A percentile compares a stretch with the other conserved stretches of the same genome.
Evolutionary conservation across 2,329 filamentous ascomycete species (phyloP).

Genomic region (Colletotrichum orbiculare): DNA sequence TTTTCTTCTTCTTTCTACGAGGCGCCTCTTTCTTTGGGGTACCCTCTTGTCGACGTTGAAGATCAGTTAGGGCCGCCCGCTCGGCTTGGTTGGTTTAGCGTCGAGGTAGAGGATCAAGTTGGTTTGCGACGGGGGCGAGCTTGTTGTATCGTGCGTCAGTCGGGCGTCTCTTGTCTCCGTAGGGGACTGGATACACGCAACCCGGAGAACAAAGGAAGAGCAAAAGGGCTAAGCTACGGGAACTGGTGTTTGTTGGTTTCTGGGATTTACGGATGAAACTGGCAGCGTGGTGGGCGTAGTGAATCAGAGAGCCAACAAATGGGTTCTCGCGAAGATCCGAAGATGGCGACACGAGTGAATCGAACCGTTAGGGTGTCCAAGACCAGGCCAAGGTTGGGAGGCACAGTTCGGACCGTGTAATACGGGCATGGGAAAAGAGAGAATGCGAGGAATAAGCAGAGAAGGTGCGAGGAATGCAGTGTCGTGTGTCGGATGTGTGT

Average conservation of each 20-base stretch:
- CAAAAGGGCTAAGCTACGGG: background rate
- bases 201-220: slow-evolving; percentile 29
- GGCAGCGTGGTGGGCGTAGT: slow-evolving; percentile 5
- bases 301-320: background rate
- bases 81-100: slow-evolving; percentile 22
- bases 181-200: slow-evolving; percentile 20
- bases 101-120: slow-evolving; percentile 12
- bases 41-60: slow-evolving; percentile 29
- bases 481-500: background rate
- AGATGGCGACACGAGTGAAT: no score
- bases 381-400: no score
- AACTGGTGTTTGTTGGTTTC: slow-evolving; percentile 2
- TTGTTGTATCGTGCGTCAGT: slow-evolving; percentile 32
- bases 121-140: slow-evolving; percentile 31
- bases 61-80: slow-evolving; percentile 29
- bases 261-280: slow-evolving; percentile 1
- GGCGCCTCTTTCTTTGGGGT: background rate
- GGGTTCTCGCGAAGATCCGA: no score
- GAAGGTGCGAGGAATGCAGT: slow-evolving; percentile 32
- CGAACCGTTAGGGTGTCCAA: no score
- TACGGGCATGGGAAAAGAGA: slow-evolving; percentile 16
- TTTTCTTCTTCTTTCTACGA: slow-evolving; percentile 11
- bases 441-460: slow-evolving; percentile 30
- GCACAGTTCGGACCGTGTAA: no score
- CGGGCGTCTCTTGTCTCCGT: slow-evolving; percentile 31